Evolutionary conservation across 345 rosid species (phyloP), one percentile per base, ranked within the genome.

Genomic region (Syzygium aromaticum): DNA sequence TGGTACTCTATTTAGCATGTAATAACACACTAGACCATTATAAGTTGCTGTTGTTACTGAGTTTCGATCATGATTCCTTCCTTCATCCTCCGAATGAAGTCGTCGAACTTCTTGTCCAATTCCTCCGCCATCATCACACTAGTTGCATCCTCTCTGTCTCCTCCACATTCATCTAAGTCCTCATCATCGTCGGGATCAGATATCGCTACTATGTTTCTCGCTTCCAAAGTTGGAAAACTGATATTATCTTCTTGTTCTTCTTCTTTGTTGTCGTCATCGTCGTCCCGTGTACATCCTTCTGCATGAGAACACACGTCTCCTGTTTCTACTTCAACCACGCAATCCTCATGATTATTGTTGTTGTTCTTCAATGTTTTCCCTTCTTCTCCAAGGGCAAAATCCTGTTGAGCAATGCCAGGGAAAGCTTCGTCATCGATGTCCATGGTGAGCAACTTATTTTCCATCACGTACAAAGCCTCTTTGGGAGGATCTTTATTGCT

Each of bases 11-110:
- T 12, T 14, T 61, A 14, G 73, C 33, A n/a, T 28, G 73, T 8
- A 61, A 61, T 61, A n/a, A 16, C 73, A 61, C 73, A n/a, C 30
- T 61, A 61, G 2, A 61, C 73, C 73, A 61, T 43, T 87, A 94
- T 88, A 67, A 93, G 54, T 21, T 95, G 95, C 84, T 85, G 56
- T 22, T 95, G 95, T 1, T 94, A 95, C 1, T 87, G 90, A 77
- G 86, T 95, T 94, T 96, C 98, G 86, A 94, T 87, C 86, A 94
- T 92, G 43, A 95, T 83, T 86, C 93, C 98, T 89, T 94, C 96
- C 89, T 93, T 96, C 96, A 90, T 96, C 90, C 92, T 97, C 85
- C 95, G 94, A 8, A 97, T 97, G 85, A 97, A 97, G 84, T 97
- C 98, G 17, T 97, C 99, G 54, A 96, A 95, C 85, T 91, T 97